Conservation (phyloP, 306 rosid species). For the Hylodesmum podocarpum region DNA sequence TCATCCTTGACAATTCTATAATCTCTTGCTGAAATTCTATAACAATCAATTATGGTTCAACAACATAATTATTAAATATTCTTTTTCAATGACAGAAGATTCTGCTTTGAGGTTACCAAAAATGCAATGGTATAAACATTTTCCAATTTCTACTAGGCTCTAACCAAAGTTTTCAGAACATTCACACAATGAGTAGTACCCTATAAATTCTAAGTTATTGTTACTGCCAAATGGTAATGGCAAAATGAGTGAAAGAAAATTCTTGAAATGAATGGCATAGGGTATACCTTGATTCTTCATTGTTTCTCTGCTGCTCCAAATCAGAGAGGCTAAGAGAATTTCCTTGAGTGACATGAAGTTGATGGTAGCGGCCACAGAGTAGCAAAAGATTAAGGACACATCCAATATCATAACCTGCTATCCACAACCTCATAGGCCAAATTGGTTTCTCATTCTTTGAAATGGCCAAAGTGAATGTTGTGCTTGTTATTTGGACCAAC, state of each 20-base stretch:
- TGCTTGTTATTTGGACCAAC: slow-evolving; percentile 60
- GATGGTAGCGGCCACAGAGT: slow-evolving; percentile 68
- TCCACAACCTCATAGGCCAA: slow-evolving; percentile 98
- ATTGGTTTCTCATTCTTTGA: slow-evolving; percentile 78
- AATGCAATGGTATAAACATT: slow-evolving; percentile 16
- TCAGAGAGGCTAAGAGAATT: slow-evolving; percentile 52
- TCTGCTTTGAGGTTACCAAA: slow-evolving; percentile 11
- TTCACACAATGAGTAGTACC: not conserved
- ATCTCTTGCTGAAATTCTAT: not conserved
- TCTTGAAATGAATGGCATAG: not conserved
- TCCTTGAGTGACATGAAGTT: slow-evolving; percentile 42
- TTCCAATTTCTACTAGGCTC: not conserved
- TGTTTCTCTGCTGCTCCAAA: slow-evolving; percentile 60
- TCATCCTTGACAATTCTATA: not conserved
- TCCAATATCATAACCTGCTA: slow-evolving; percentile 74
- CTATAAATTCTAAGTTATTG: not conserved
- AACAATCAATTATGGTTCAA: not conserved
- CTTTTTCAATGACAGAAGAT: not conserved
- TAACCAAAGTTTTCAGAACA: not conserved
- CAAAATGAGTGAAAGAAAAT: not conserved
- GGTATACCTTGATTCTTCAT: slow-evolving; percentile 78
- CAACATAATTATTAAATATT: not conserved
- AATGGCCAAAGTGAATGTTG: slow-evolving; percentile 54
- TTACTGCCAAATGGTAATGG: not conserved
- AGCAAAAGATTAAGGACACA: slow-evolving; percentile 66